These are phyloP conservation scores for Cryptosporidium ubiquitum DNA, from an alignment of 169 alveolate genomes.

Conservation along the genomic window DNA sequence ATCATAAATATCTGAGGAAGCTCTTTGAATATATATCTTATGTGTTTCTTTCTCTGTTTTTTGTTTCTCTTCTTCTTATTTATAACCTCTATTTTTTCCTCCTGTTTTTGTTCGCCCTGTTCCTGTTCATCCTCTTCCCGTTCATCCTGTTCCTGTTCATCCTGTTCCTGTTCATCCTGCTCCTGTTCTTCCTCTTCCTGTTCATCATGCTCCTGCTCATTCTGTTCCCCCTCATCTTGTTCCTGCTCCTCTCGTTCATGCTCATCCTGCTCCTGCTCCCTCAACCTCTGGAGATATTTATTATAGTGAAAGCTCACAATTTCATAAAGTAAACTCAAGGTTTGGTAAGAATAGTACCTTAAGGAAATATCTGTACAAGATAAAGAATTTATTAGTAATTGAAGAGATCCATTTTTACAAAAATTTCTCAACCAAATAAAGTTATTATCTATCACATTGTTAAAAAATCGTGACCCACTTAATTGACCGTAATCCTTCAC, in stretches of 20 bases:
- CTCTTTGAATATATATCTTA: slow-evolving; percentile 52
- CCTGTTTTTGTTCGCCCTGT: not conserved
- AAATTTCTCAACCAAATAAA: slow-evolving; percentile 52
- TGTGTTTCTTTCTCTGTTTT: not conserved
- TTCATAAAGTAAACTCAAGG: slow-evolving; percentile 27
- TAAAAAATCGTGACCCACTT: slow-evolving; percentile 4
- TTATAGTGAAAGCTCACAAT: slow-evolving; percentile 13
- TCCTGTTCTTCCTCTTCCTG: not conserved
- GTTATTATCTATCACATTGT: slow-evolving; percentile 10
- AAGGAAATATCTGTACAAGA: slow-evolving; percentile 43
- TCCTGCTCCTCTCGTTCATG: not conserved
- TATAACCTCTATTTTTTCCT: not conserved
- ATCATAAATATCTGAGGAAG: slow-evolving; percentile 52
- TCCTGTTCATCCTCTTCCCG: not conserved
- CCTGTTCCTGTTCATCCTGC: not conserved
- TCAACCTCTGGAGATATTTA: slow-evolving; percentile 15
- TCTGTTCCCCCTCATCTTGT: not conserved
- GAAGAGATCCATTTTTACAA: slow-evolving; percentile 61
- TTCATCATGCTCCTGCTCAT: not conserved
- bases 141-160: not conserved
- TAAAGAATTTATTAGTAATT: not conserved
- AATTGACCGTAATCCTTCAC: not conserved
- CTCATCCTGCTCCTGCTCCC: not conserved
- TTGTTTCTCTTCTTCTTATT: slow-evolving; percentile 4
- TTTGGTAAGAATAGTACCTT: slow-evolving; percentile 42